Percentiles rank a stretch among this genome's conserved stretches.
Evolutionary conservation across 1,139 yeast species (phyloP).

Genomic region (Eremothecium gossypii): DNA sequence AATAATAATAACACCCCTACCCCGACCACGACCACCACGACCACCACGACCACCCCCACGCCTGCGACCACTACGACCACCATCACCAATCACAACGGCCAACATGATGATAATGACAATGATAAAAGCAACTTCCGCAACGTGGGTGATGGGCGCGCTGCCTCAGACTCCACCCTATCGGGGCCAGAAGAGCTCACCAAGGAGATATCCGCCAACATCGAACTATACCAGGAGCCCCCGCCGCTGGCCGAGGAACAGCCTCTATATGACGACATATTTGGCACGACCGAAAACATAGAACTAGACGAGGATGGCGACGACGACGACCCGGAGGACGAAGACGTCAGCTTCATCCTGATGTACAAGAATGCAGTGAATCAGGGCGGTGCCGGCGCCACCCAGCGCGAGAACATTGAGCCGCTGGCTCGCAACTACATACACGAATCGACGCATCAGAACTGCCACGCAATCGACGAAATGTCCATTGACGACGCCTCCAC

Average conservation of each 20-base stretch:
- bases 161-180: slow-evolving; percentile 4
- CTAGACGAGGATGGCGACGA: slow-evolving; percentile 4
- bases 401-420: slow-evolving; percentile 1
- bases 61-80: background rate
- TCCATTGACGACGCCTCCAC: slow-evolving; percentile 6
- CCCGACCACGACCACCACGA: background rate
- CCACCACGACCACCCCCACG: background rate
- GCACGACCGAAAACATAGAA: slow-evolving; percentile 7
- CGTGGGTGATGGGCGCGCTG: background rate
- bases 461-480: slow-evolving; percentile 8
- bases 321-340: slow-evolving; percentile 4
- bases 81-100: background rate
- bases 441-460: slow-evolving; percentile 1
- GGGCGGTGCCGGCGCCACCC: background rate
- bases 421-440: slow-evolving; percentile 2
- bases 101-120: background rate
- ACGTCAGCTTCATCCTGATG: slow-evolving; percentile 4
- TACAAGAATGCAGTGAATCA: slow-evolving; percentile 3
- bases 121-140: background rate
- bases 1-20: background rate
- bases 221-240: slow-evolving; percentile 4
- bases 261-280: slow-evolving; percentile 5
- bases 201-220: slow-evolving; percentile 5
- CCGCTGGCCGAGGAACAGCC: slow-evolving; percentile 4
- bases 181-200: slow-evolving; percentile 5